Conservation (phyloP, 768 basidiomycete species). For the Lactarius indigo region DNA sequence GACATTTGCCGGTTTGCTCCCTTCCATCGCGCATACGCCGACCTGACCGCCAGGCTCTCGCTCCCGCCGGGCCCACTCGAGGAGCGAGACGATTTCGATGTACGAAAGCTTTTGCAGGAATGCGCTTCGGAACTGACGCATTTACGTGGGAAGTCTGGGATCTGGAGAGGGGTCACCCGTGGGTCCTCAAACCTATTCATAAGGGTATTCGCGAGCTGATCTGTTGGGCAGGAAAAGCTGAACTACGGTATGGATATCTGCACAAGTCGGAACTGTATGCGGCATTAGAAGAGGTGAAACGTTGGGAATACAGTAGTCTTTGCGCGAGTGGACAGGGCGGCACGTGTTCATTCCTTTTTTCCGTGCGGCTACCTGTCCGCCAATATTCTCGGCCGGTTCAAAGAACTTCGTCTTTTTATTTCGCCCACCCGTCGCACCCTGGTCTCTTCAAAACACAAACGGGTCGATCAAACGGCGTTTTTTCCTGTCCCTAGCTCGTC, state of each 20-base stretch:
- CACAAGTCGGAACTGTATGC: slow-evolving; percentile 52
- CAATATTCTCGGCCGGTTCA: too few species aligned
- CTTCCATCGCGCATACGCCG: slow-evolving; percentile 54
- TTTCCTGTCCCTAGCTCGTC: too few species aligned
- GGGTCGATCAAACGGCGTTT: too few species aligned
- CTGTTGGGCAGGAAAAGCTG: slow-evolving; percentile 37
- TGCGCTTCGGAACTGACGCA: slow-evolving; percentile 51
- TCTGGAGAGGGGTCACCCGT: slow-evolving; percentile 68
- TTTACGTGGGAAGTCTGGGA: slow-evolving; percentile 76
- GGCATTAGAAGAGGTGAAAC: slow-evolving; percentile 38
- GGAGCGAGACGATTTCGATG: slow-evolving; percentile 58
- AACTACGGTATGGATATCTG: slow-evolving; percentile 48
- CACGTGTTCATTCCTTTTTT: too few species aligned
- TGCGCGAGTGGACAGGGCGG: too few species aligned
- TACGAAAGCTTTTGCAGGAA: slow-evolving; percentile 55
- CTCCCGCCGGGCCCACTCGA: slow-evolving; percentile 28
- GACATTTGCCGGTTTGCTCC: slow-evolving; percentile 38
- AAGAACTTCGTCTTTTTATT: too few species aligned
- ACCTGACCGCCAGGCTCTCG: slow-evolving; percentile 31
- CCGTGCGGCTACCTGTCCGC: too few species aligned
- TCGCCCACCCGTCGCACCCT: too few species aligned
- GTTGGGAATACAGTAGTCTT: slow-evolving; percentile 8
- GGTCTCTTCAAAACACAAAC: too few species aligned
- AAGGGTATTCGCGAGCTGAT: slow-evolving; percentile 8
- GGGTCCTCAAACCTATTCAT: slow-evolving; percentile 33